Evolutionary conservation across 1,284 basidiomycete species (phyloP).

Genomic region (Ceratobasidium theobromae): DNA sequence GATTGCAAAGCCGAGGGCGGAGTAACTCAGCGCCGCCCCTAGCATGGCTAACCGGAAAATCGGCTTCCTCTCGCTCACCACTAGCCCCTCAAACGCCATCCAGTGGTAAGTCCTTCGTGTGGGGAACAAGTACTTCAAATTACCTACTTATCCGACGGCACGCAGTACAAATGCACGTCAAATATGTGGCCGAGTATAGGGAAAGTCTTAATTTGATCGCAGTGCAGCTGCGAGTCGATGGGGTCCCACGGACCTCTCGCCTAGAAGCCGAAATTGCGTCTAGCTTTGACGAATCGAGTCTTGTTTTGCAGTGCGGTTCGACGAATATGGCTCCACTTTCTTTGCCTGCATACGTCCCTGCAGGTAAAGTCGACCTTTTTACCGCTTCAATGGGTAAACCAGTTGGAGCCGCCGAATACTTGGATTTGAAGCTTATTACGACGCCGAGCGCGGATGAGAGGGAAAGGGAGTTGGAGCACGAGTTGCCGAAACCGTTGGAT

Average conservation of each 20-base stretch:
- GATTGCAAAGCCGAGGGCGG: conserved; percentile 47
- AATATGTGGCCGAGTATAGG: conserved; percentile 81
- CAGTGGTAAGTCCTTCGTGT: conserved; percentile 3
- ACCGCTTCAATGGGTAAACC: conserved; percentile 23
- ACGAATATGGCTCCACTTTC: conserved; percentile 57
- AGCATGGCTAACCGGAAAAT: conserved; percentile 54
- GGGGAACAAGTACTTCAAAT: too few species aligned
- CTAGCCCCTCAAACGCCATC: not conserved
- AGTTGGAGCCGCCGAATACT: conserved; percentile 51
- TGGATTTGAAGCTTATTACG: conserved; percentile 66
- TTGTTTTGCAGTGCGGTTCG: conserved; percentile 62
- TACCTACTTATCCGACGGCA: not conserved
- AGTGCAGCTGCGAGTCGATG: conserved; percentile 54
- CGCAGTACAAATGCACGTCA: conserved; percentile 54
- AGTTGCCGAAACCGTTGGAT: not conserved
- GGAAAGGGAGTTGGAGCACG: not conserved
- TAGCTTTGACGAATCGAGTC: conserved; percentile 49
- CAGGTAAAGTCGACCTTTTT: conserved; percentile 50
- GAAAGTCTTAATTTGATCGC: conserved; percentile 76
- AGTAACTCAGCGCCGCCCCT: conserved; percentile 73
- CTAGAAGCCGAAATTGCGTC: conserved; percentile 65
- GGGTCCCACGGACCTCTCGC: conserved; percentile 50
- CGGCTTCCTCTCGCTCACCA: not conserved
- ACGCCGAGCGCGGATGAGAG: conserved; percentile 32
- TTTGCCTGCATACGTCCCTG: conserved; percentile 63